Evolutionary conservation across 2,329 filamentous ascomycete species (phyloP), one percentile per base, ranked within the genome.

Genomic region (Thelonectria blattea): DNA sequence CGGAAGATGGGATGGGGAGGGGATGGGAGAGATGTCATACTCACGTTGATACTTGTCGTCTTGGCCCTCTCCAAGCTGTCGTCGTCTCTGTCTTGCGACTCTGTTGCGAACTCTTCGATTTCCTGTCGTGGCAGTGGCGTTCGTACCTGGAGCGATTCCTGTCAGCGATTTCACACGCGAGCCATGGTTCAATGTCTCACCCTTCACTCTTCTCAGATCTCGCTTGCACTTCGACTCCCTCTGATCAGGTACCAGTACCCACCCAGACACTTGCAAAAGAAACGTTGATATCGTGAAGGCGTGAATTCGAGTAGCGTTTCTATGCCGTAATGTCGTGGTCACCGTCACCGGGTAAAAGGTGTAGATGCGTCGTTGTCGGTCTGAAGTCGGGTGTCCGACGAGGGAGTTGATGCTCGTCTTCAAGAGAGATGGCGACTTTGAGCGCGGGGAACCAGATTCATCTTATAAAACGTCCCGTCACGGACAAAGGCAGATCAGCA

Each of bases 391-490:
- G 41, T n/a, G 22, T 47, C 15, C 9, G 18, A 30, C 20, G 3
- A 3, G 20, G 27, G 34, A 51, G 24, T 22, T 30, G 27, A 41
- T n/a, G 15, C 39, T 51, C 22, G 39, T 50, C 24, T 14, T 42
- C 39, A 32, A 32, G 17, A 45, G 52, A 47, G 17, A 62, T 51
- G 39, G 24, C 27, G 32, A 49, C 32, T 27, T 24, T 50, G 50
- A 42, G 48, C 59, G 62, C 48, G 60, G 68, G 68, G 64, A 67
- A 59, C 51, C 48, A 50, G 52, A 53, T 49, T 60, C 59, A 61
- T 71, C 62, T 71, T 69, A 71, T 69, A 71, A 55, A 30, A 55
- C 18, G 49, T 52, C 27, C n/a, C 41, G 59, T 50, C 59, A 49
- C 51, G 20, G 17, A 49, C 11, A 61, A 56, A 30, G 51, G 32